Conservation (phyloP, 2,329 filamentous ascomycete species). For the Ciborinia camelliae region DNA sequence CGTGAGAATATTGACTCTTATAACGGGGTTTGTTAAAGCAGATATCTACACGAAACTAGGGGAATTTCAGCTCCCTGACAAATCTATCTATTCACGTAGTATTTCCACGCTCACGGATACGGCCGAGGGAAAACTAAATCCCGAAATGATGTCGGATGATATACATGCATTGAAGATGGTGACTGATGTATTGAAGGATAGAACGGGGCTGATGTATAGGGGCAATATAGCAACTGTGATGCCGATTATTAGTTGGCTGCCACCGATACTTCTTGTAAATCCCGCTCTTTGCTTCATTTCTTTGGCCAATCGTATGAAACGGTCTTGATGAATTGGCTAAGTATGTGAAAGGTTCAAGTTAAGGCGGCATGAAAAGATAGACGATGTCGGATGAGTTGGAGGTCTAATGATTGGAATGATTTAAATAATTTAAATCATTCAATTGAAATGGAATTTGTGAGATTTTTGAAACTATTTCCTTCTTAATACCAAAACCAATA, state of each 20-base stretch:
- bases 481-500: no score
- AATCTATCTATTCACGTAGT: conserved; percentile 15
- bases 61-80: conserved; percentile 3
- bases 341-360: no score
- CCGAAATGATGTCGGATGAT: conserved; percentile 1
- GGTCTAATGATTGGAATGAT: no score
- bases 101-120: not conserved
- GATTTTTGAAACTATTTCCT: no score
- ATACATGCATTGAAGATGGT: conserved; percentile 12
- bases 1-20: conserved; percentile 14
- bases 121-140: conserved; percentile 3
- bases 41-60: conserved; percentile 18
- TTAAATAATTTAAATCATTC: no score
- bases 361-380: no score
- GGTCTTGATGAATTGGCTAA: no score
- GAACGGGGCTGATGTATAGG: conserved; percentile 10
- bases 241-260: not conserved
- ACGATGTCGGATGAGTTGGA: no score
- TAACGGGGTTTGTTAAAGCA: conserved; percentile 10
- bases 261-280: no score
- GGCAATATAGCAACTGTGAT: conserved; percentile 10
- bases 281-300: no score
- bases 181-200: conserved; percentile 14
- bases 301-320: no score
- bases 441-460: no score